A percentile compares a stretch with the other conserved stretches of the same genome.
Evolutionary conservation across 805 yeast genomes (phyloP).

Genomic region (Clavispora vitiphila): DNA sequence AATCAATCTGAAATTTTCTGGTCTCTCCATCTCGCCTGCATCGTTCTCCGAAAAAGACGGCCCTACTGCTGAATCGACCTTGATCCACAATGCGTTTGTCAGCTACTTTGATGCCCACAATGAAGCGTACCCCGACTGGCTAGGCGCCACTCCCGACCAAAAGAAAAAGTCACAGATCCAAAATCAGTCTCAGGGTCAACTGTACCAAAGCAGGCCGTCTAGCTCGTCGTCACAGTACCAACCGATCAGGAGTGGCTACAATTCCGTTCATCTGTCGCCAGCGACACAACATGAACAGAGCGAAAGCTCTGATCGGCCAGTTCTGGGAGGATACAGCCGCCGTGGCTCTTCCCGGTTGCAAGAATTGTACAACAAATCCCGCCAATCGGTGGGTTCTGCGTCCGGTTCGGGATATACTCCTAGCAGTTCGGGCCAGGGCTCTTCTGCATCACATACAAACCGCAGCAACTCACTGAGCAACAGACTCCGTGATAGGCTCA

Average conservation of each 20-base stretch:
- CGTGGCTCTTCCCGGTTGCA: slow-evolving; percentile 32
- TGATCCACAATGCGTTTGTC: slow-evolving; percentile 41
- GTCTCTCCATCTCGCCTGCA: slow-evolving; percentile 22
- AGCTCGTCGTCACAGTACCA: slow-evolving; percentile 12
- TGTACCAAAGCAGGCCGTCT: not conserved
- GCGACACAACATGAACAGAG: not conserved
- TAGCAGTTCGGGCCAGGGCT: slow-evolving; percentile 7
- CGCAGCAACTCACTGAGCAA: slow-evolving; percentile 4
- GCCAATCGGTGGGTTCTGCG: slow-evolving; percentile 25
- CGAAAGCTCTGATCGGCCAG: not conserved
- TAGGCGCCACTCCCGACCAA: slow-evolving; percentile 19
- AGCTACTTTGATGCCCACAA: slow-evolving; percentile 28
- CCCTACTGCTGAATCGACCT: slow-evolving; percentile 30
- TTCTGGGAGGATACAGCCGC: slow-evolving; percentile 19
- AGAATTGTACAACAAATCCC: slow-evolving; percentile 36
- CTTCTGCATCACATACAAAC: slow-evolving; percentile 3
- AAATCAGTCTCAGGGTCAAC: not conserved
- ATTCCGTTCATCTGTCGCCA: slow-evolving; percentile 10
- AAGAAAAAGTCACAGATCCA: not conserved
- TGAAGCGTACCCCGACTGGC: slow-evolving; percentile 41
- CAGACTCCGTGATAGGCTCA: slow-evolving; percentile 14
- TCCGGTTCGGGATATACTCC: slow-evolving; percentile 29
- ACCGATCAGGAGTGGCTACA: slow-evolving; percentile 24
- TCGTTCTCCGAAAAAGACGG: slow-evolving; percentile 35
- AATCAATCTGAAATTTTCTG: slow-evolving; percentile 34